A percentile compares a stretch with the other conserved stretches of the same genome.
Evolutionary conservation across 768 basidiomycete genomes (phyloP).

Genomic region (Xerocomus brunneocitrinus): DNA sequence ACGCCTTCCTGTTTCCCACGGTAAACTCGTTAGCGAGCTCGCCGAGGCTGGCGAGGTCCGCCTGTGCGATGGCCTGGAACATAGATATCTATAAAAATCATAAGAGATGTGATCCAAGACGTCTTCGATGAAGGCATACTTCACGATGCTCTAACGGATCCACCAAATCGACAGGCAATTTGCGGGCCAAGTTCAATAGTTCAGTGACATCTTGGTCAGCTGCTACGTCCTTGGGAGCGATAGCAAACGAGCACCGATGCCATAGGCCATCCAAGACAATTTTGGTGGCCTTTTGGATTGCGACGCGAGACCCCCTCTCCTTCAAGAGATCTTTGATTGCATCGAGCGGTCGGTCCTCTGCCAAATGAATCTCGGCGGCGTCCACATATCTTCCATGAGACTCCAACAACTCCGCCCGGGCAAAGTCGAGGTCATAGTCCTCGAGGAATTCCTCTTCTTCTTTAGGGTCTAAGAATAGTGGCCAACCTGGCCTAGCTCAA

Average conservation of each 20-base stretch:
- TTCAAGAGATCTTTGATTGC: constrained; percentile 45
- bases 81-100: constrained; percentile 14
- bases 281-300: constrained; percentile 32
- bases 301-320: constrained; percentile 28
- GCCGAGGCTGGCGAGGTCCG: constrained; percentile 26
- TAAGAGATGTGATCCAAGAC: not conserved
- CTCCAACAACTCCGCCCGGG: constrained; percentile 43
- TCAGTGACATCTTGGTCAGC: constrained; percentile 1
- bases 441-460: constrained; percentile 56
- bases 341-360: constrained; percentile 42
- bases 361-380: constrained; percentile 49
- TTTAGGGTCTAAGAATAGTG: constrained; percentile 47
- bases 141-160: constrained; percentile 6
- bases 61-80: constrained; percentile 33
- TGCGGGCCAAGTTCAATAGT: constrained; percentile 27
- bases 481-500: constrained; percentile 40
- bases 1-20: not conserved
- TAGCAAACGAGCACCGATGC: constrained; percentile 41
- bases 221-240: constrained; percentile 7
- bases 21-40: constrained; percentile 32
- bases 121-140: constrained; percentile 5
- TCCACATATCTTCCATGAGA: constrained; percentile 40
- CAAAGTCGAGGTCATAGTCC: constrained; percentile 46
- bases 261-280: constrained; percentile 45
- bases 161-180: constrained; percentile 8